phyloP scores from a whole-genome alignment of 2,329 filamentous ascomycete genomes.

The Paracamarosporium sp. region DNA sequence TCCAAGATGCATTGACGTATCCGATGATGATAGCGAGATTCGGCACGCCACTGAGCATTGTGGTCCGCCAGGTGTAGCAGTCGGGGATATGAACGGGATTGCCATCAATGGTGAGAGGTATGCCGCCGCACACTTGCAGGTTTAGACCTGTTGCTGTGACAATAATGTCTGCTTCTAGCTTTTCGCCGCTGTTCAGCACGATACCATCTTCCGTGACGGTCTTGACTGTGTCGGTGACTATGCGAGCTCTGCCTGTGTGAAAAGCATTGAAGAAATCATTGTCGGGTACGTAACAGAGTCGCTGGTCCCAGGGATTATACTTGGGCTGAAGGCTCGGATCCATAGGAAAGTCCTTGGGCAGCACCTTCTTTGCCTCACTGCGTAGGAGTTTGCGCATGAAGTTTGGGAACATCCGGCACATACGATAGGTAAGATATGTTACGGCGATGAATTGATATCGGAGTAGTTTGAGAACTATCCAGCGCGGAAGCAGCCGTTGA shows the following conservation, averaged over 20 bases:
- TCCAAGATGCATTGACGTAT: slow-evolving; percentile 69
- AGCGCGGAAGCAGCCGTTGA: slow-evolving; percentile 53
- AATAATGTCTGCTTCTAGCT: slow-evolving; percentile 66
- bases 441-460: slow-evolving; percentile 61
- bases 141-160: slow-evolving; percentile 70
- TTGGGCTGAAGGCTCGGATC: slow-evolving; percentile 56
- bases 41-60: slow-evolving; percentile 69
- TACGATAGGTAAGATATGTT: slow-evolving; percentile 56
- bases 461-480: slow-evolving; percentile 55
- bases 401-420: slow-evolving; percentile 62
- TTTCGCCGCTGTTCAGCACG: slow-evolving; percentile 53
- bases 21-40: slow-evolving; percentile 62
- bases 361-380: slow-evolving; percentile 51
- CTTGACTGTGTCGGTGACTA: slow-evolving; percentile 64
- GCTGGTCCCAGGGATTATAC: slow-evolving; percentile 70
- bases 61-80: slow-evolving; percentile 66
- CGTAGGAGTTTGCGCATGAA: slow-evolving; percentile 58
- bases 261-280: slow-evolving; percentile 65
- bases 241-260: slow-evolving; percentile 56
- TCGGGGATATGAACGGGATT: slow-evolving; percentile 51
- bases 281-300: slow-evolving; percentile 73
- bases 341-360: slow-evolving; percentile 56
- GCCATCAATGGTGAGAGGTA: slow-evolving; percentile 61
- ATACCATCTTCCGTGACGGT: slow-evolving; percentile 58
- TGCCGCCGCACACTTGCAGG: slow-evolving; percentile 62